Evolutionary conservation across 768 basidiomycete genomes (phyloP).

Genomic region (Inosperma sp.): DNA sequence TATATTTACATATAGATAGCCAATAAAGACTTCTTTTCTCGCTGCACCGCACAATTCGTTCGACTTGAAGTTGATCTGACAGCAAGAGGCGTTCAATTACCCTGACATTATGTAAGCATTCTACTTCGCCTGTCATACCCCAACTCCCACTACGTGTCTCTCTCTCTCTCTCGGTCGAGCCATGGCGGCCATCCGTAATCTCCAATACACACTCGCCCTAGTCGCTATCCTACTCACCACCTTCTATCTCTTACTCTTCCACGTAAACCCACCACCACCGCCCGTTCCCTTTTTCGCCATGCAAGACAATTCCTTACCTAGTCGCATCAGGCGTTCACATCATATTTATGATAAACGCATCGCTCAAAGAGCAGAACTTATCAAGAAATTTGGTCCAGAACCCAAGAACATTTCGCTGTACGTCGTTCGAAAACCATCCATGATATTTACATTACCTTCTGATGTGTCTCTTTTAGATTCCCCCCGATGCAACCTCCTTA

Average conservation of each 20-base stretch:
- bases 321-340: constrained; percentile 40
- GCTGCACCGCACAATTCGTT: no score
- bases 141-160: no score
- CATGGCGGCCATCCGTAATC: no score
- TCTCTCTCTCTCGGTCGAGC: no score
- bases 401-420: constrained; percentile 45
- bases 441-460: background rate
- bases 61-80: no score
- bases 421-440: constrained; percentile 15
- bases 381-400: constrained; percentile 51
- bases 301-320: constrained; percentile 33
- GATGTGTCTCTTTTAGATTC: constrained; percentile 36
- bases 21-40: no score
- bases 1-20: no score
- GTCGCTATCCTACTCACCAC: background rate
- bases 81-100: no score
- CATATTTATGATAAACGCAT: constrained; percentile 43
- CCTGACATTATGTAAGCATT: no score
- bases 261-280: background rate
- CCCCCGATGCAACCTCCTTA: constrained; percentile 48
- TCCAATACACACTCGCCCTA: background rate
- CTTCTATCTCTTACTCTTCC: constrained; percentile 17
- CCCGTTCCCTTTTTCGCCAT: constrained; percentile 31
- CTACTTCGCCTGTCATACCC: no score
- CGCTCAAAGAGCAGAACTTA: constrained; percentile 40